Base-by-base conservation (phyloP, 2,329 filamentous ascomycete genomes). In the Chrysoporthe austroafricana region DNA sequence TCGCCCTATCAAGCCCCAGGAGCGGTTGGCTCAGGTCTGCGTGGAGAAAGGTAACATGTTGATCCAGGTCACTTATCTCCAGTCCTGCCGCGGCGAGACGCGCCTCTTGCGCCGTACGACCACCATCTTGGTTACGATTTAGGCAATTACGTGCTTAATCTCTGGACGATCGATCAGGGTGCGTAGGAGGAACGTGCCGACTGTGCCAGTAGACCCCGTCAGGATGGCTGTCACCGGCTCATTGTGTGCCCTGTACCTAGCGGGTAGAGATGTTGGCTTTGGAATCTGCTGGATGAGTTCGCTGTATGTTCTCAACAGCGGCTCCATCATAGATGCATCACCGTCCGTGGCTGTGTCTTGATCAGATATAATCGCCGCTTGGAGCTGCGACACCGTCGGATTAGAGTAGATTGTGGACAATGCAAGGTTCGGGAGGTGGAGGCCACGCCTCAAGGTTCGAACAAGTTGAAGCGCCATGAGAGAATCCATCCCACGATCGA, bases 201-300 rank as follows among this genome's bases (percentile, higher is more conserved):
- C 36, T 4, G 65, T 66, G 34, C 65, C 65, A 48, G 65, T 66
- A 3, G 85, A 72, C 0, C 80, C 81, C 26, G 65, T 66, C 18
- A 63, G 60, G 34, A 66, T 5, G 32, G 43, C 65, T 16, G 65
- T 59, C n/a, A 62, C 18, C 32, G 64, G 52, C 11, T 26, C 4
- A 26, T 39, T 16, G n/a, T 34, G 21, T 16, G 50, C 34, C 26
- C 9, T 4, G 26, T 21, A 34, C 5, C 39, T 8, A 7, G 16
- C 52, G 13, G 26, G 26, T 26, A 39, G 32, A n/a, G n/a, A 36
- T 34, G 1, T 14, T 26, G 60, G 52, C 39, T 61, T 43, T 14
- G 66, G 56, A 7, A 64, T 63, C 43, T 66, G 26, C 26, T 60
- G 42, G 8, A 66, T 21, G 34, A 66, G 60, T 3, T 13, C 48